phyloP scores from a whole-genome alignment of 179 eudicot genomes.

The Vitellaria paradoxa region DNA sequence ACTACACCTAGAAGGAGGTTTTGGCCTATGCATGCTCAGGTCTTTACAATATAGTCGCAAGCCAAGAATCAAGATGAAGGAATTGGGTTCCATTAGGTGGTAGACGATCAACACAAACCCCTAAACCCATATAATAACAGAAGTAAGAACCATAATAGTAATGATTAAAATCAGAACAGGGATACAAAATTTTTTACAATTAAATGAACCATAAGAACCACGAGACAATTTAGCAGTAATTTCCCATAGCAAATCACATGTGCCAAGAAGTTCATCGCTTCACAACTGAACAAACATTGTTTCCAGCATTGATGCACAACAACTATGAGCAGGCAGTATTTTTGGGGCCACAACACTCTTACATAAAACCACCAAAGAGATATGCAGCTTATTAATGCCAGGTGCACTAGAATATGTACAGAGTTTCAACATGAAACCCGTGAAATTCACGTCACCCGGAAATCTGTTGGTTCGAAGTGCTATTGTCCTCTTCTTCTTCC shows the following conservation, averaged over 20 bases:
- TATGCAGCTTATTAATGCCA: neutral
- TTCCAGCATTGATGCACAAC: no score
- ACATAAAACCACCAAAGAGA: neutral
- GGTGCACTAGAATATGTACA: slow-evolving; percentile 1
- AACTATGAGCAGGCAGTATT: neutral
- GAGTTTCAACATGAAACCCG: neutral
- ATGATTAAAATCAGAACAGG: neutral
- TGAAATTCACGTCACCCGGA: neutral
- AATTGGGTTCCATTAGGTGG: neutral
- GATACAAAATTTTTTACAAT: neutral
- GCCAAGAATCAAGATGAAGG: neutral
- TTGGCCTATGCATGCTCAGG: neutral
- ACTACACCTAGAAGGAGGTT: neutral
- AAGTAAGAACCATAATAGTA: neutral
- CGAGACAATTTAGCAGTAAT: neutral
- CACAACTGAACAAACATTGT: no score
- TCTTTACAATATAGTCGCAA: neutral
- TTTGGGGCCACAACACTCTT: neutral
- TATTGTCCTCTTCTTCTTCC: neutral
- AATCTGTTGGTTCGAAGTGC: slow-evolving; percentile 4
- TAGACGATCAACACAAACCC: neutral
- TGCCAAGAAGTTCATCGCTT: neutral
- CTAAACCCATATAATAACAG: no score
- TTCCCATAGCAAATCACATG: neutral
- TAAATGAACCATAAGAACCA: neutral